Evolutionary conservation across 768 basidiomycete species (phyloP).

Genomic region (Artomyces pyxidatus): DNA sequence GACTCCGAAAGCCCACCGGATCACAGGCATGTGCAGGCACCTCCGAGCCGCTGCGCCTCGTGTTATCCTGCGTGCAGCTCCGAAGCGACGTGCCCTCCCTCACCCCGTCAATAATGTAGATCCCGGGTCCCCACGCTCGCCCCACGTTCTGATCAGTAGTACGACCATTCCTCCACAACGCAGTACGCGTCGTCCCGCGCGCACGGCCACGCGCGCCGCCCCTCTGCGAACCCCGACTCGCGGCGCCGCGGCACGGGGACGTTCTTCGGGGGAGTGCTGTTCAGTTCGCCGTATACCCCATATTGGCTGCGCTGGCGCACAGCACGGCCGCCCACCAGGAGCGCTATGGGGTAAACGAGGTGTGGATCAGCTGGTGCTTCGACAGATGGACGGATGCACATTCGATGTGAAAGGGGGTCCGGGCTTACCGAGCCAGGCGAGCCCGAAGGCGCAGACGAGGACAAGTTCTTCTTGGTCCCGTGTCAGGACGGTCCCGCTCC

Average conservation of each 20-base stretch:
- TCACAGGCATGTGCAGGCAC: no score
- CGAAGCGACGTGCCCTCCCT: no score
- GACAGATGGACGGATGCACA: slow-evolving; percentile 1
- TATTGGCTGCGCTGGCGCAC: slow-evolving; percentile 14
- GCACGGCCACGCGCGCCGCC: slow-evolving; percentile 33
- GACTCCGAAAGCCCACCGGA: no score
- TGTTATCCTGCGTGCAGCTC: no score
- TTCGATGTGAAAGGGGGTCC: neutral
- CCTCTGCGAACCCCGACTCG: slow-evolving; percentile 11
- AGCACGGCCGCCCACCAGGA: slow-evolving; percentile 36
- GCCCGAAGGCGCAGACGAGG: slow-evolving; percentile 60
- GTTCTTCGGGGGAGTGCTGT: neutral
- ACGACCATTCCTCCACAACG: slow-evolving; percentile 63
- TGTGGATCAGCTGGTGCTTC: neutral
- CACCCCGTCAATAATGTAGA: no score
- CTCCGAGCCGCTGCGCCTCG: no score
- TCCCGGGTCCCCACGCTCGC: no score
- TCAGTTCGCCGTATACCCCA: slow-evolving; percentile 1
- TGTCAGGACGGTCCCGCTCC: slow-evolving; percentile 52
- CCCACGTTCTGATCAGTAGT: slow-evolving; percentile 23
- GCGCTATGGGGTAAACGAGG: slow-evolving; percentile 30
- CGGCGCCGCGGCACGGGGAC: slow-evolving; percentile 9
- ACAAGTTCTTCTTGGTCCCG: slow-evolving; percentile 68
- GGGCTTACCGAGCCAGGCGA: slow-evolving; percentile 69
- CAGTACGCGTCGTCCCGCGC: slow-evolving; percentile 54